These are phyloP conservation scores for Dorcoceras hygrometricum DNA, from an alignment of 257 asterid genomes.

Conservation along the genomic window DNA sequence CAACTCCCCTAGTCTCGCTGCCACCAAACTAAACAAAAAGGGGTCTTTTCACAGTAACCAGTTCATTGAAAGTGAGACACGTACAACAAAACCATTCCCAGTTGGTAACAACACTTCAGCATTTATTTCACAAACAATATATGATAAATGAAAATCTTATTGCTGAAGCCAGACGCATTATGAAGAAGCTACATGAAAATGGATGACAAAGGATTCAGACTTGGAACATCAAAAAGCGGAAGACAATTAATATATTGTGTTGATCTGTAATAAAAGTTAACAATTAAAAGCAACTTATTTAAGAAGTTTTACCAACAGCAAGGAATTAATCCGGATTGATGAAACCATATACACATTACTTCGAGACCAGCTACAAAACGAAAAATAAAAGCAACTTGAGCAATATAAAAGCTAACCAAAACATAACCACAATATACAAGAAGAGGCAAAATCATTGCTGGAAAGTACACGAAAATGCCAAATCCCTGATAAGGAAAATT, in stretches of 20 bases:
- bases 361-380: too few relatives aligned
- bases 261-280: constrained; percentile 7
- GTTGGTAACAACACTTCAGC: not conserved
- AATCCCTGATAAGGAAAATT: too few relatives aligned
- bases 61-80: not conserved
- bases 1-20: not conserved
- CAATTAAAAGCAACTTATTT: not conserved
- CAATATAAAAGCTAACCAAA: not conserved
- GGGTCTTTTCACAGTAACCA: not conserved
- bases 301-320: not conserved
- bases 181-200: not conserved
- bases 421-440: not conserved
- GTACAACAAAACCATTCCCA: not conserved
- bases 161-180: not conserved
- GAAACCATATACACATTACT: too few relatives aligned
- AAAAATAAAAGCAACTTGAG: not conserved
- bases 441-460: constrained; percentile 3
- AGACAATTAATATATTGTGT: not conserved
- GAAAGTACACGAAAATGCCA: constrained; percentile 9
- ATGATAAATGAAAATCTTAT: not conserved
- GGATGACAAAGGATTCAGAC: constrained; percentile 10
- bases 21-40: not conserved
- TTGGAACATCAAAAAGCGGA: not conserved
- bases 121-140: not conserved
- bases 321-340: constrained; percentile 1